These are phyloP conservation scores for Pichia manshurica DNA, from an alignment of 805 yeast species.

Conservation along the genomic window DNA sequence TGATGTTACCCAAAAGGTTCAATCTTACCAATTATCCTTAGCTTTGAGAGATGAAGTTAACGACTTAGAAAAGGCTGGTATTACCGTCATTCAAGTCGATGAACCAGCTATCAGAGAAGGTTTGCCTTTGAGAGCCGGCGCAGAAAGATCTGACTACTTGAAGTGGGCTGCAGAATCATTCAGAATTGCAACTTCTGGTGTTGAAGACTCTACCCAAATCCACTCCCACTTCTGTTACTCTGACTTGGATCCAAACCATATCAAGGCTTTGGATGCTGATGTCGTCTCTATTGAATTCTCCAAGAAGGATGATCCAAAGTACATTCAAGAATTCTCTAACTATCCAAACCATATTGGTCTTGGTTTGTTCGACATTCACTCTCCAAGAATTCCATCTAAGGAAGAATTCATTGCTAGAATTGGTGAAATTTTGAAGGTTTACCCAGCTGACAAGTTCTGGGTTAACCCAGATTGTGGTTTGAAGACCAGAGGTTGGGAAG, in stretches of 20 bases:
- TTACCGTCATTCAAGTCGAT: conserved; percentile 96
- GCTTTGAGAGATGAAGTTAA: conserved; percentile 98
- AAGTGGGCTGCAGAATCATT: conserved; percentile 99
- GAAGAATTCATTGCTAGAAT: conserved; percentile 94
- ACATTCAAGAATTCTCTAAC: conserved; percentile 94
- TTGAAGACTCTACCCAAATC: conserved; percentile 88
- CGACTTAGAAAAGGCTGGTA: conserved; percentile 98
- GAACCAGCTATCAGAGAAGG: conserved; percentile 99
- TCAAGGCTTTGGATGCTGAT: conserved; percentile 99
- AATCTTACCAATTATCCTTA: conserved; percentile 93
- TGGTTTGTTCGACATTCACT: conserved; percentile 98
- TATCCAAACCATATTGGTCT: conserved; percentile 99
- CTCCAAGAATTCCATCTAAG: conserved; percentile 98
- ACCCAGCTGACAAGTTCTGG: conserved; percentile 99
- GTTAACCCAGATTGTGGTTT: conserved; percentile 99
- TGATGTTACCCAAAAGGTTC: conserved; percentile 87
- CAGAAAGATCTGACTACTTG: conserved; percentile 93
- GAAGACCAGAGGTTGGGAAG: conserved; percentile 99
- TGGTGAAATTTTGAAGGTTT: conserved; percentile 88
- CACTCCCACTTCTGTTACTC: conserved; percentile 99
- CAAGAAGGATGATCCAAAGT: conserved; percentile 98
- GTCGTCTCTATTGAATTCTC: conserved; percentile 99
- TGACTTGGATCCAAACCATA: conserved; percentile 98
- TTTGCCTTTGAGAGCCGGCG: conserved; percentile 97
- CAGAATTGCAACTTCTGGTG: conserved; percentile 99